Evolutionary conservation across 768 basidiomycete species (phyloP).

Genomic region (Neoboletus magnificus): DNA sequence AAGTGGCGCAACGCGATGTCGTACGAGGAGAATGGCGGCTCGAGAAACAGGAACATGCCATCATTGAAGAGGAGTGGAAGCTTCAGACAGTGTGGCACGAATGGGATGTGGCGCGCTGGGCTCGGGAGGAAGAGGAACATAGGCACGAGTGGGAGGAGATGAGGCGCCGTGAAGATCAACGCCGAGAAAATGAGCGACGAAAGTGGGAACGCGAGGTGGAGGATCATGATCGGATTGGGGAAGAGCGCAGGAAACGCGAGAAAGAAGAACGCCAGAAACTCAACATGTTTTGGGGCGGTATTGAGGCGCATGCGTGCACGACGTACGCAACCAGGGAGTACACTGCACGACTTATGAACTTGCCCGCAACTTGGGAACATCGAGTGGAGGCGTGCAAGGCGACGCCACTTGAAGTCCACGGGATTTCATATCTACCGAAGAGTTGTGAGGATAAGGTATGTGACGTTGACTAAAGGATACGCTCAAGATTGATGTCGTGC

Average conservation of each 20-base stretch:
- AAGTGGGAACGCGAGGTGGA: conserved; percentile 20
- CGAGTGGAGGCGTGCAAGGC: conserved; percentile 27
- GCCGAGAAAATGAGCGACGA: conserved; percentile 4
- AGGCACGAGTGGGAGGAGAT: conserved; percentile 7
- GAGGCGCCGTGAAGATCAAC: conserved; percentile 7
- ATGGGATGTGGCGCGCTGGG: neutral
- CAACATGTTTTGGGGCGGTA: conserved; percentile 22
- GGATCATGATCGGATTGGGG: conserved; percentile 10
- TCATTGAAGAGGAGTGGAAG: neutral
- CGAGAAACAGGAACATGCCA: too few relatives aligned
- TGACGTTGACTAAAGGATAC: neutral
- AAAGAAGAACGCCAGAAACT: conserved; percentile 27
- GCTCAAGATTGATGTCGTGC: neutral
- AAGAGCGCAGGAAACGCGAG: conserved; percentile 17
- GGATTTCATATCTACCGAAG: conserved; percentile 14
- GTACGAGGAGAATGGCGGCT: conserved; percentile 1
- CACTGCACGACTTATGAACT: conserved; percentile 26
- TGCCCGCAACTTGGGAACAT: conserved; percentile 21
- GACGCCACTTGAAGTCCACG: conserved; percentile 24
- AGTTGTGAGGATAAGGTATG: conserved; percentile 22
- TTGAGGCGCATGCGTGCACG: conserved; percentile 21
- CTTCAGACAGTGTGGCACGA: neutral
- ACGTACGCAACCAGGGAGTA: conserved; percentile 29
- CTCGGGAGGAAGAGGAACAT: neutral
- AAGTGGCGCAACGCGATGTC: neutral